Conservation (phyloP, 2,329 filamentous ascomycete species). For the Aspergillus tubingensis region DNA sequence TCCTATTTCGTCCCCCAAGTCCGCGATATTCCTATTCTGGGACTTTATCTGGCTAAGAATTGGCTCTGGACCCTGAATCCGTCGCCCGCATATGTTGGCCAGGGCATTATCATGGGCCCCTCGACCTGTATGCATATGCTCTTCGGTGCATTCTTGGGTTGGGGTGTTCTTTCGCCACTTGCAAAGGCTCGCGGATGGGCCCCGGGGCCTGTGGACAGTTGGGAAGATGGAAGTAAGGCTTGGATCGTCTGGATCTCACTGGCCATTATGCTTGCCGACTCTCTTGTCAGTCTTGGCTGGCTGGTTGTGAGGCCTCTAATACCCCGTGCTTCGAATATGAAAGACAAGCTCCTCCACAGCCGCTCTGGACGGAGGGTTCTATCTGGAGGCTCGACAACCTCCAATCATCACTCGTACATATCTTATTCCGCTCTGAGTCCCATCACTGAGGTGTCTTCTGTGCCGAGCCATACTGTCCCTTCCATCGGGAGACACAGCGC, state of each 20-base stretch:
- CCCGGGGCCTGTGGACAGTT: constrained; percentile 79
- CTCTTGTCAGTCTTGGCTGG: constrained; percentile 82
- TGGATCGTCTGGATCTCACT: constrained; percentile 98
- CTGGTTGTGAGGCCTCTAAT: constrained; percentile 67
- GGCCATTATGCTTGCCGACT: constrained; percentile 95
- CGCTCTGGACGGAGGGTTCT: constrained; percentile 30
- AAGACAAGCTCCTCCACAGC: constrained; percentile 32
- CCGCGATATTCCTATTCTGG: constrained; percentile 84
- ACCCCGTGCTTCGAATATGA: constrained; percentile 45
- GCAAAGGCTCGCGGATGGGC: constrained; percentile 88
- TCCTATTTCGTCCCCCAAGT: constrained; percentile 89
- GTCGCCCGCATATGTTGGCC: constrained; percentile 93
- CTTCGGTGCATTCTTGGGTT: constrained; percentile 82
- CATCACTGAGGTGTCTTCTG: constrained; percentile 25
- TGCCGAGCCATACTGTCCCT: constrained; percentile 11
- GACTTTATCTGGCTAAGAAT: constrained; percentile 67
- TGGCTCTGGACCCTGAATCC: constrained; percentile 98
- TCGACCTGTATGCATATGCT: constrained; percentile 96
- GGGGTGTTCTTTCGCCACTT: constrained; percentile 85
- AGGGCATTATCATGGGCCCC: constrained; percentile 98
- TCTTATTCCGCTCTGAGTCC: constrained; percentile 34
- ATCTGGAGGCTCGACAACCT: constrained; percentile 20
- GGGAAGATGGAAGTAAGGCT: constrained; percentile 90
- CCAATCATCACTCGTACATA: constrained; percentile 29
- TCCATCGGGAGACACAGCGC: background rate